These are phyloP conservation scores for Annona squamosa DNA, from an alignment of 164 flowering plant species.

Conservation along the genomic window DNA sequence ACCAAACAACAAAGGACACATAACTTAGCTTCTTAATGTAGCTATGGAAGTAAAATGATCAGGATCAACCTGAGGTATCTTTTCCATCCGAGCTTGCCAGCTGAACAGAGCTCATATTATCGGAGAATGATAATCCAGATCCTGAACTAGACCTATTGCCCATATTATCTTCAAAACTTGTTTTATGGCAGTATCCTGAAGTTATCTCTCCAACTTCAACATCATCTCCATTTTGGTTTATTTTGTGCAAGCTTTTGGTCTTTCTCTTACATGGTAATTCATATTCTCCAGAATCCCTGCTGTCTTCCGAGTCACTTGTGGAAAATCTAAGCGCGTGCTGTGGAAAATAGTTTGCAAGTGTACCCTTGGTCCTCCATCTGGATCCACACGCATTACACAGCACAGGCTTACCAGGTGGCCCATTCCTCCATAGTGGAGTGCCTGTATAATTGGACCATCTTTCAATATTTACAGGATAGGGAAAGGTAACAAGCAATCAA, in stretches of 20 bases:
- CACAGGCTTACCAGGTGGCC: conserved; percentile 39
- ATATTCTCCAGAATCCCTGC: conserved; percentile 2
- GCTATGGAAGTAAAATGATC: not conserved
- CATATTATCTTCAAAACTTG: conserved; percentile 12
- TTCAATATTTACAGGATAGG: conserved; percentile 4
- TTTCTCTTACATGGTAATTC: conserved; percentile 4
- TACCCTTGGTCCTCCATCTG: conserved; percentile 34
- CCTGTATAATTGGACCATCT: conserved; percentile 14
- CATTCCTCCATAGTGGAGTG: conserved; percentile 48
- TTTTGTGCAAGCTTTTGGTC: not conserved
- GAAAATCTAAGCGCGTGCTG: conserved; percentile 18
- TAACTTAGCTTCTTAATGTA: not conserved
- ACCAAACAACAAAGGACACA: not conserved
- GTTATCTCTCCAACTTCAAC: not conserved
- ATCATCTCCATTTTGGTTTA: not conserved
- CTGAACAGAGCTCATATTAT: not conserved
- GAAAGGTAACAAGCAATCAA: not conserved
- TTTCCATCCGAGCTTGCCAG: conserved; percentile 5
- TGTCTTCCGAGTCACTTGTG: conserved; percentile 6
- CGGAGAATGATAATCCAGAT: conserved; percentile 17
- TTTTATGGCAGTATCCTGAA: not conserved
- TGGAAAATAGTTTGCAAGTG: conserved; percentile 31
- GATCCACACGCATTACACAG: conserved; percentile 51
- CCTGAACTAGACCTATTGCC: conserved; percentile 12
- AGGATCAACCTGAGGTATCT: conserved; percentile 8